A percentile compares a stretch with the other conserved stretches of the same genome.
These are phyloP conservation scores for Tulasnella sp. DNA, from an alignment of 768 basidiomycete genomes.

Conservation along the genomic window DNA sequence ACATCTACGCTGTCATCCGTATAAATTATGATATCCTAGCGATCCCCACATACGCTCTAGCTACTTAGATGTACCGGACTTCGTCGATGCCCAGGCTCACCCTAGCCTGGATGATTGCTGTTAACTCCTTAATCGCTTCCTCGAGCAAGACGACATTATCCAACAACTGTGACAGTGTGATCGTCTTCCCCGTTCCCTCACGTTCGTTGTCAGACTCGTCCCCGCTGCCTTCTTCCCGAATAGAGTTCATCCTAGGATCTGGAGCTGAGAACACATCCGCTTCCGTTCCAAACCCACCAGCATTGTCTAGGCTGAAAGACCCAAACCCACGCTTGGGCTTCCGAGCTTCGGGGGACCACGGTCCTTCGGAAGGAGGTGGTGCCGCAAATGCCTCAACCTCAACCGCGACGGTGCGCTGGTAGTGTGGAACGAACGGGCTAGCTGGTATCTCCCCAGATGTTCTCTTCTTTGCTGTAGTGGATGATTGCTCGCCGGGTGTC, in stretches of 20 bases:
- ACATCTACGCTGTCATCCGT: neutral
- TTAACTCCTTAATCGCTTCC: conserved; percentile 90
- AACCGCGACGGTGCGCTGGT: conserved; percentile 69
- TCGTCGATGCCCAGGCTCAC: conserved; percentile 80
- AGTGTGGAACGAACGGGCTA: conserved; percentile 82
- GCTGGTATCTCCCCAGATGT: conserved; percentile 41
- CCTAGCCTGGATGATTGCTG: conserved; percentile 78
- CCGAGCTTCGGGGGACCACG: conserved; percentile 53
- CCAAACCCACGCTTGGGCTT: conserved; percentile 7
- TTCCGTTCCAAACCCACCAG: conserved; percentile 31
- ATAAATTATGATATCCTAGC: conserved; percentile 17
- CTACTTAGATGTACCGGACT: conserved; percentile 58
- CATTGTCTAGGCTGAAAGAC: conserved; percentile 31
- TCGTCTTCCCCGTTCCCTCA: conserved; percentile 35
- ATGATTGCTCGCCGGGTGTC: neutral
- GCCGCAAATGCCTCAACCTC: conserved; percentile 66
- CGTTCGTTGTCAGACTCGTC: conserved; percentile 36
- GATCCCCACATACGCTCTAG: neutral
- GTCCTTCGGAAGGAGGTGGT: conserved; percentile 53
- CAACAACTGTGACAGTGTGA: conserved; percentile 77
- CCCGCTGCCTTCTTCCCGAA: conserved; percentile 30
- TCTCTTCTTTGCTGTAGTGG: conserved; percentile 37
- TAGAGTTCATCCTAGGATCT: conserved; percentile 29
- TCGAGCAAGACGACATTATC: conserved; percentile 95
- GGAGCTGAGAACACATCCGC: conserved; percentile 25